phyloP scores from a whole-genome alignment of 306 rosid species.

The Vicia villosa region DNA sequence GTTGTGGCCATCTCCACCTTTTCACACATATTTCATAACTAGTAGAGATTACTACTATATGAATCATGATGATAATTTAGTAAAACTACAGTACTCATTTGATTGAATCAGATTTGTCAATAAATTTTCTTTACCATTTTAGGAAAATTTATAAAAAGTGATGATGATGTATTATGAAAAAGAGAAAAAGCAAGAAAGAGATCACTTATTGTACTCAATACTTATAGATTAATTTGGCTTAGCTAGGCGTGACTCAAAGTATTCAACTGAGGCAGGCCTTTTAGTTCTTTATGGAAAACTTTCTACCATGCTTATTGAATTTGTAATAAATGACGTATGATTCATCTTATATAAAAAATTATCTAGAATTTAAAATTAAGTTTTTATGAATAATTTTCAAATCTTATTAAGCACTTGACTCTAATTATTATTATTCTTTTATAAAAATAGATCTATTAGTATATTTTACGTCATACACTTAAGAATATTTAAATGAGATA shows the following conservation, averaged over 20 bases:
- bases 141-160: constrained; percentile 42
- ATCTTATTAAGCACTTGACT: too few species aligned
- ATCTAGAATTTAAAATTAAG: too few species aligned
- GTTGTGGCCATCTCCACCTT: constrained; percentile 34
- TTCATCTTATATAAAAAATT: neutral
- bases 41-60: constrained; percentile 20
- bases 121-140: constrained; percentile 28
- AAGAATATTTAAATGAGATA: too few species aligned
- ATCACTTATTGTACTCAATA: constrained; percentile 45
- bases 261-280: constrained; percentile 50
- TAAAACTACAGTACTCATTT: constrained; percentile 37
- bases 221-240: constrained; percentile 45
- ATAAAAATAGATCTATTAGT: too few species aligned
- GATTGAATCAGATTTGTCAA: constrained; percentile 43
- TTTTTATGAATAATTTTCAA: too few species aligned
- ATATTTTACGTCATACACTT: too few species aligned
- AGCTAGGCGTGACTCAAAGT: constrained; percentile 59
- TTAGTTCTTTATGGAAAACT: constrained; percentile 40
- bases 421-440: too few species aligned
- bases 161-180: constrained; percentile 29
- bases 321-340: constrained; percentile 46
- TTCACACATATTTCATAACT: constrained; percentile 36
- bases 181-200: constrained; percentile 38
- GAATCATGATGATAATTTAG: constrained; percentile 30
- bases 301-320: constrained; percentile 50